Conservation (phyloP, 345 rosid genomes). For the Brassica rapa region DNA sequence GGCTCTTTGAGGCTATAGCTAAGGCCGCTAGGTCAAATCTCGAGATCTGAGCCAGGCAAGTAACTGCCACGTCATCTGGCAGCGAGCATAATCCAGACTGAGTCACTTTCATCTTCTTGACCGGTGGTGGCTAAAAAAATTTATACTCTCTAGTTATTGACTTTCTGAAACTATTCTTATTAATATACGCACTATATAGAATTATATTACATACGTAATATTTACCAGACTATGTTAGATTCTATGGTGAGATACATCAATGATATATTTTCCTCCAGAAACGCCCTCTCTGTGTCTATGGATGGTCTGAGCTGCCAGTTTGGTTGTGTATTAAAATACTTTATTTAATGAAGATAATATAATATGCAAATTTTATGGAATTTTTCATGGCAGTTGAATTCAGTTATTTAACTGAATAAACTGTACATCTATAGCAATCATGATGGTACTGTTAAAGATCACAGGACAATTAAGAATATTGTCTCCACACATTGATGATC, state of each 20-base stretch:
- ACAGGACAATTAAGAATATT: conserved; percentile 33
- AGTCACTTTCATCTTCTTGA: neutral
- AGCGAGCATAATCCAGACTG: conserved; percentile 24
- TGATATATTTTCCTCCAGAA: neutral
- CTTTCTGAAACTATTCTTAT: neutral
- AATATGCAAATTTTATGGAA: conserved; percentile 6
- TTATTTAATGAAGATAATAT: conserved; percentile 10
- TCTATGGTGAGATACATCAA: neutral
- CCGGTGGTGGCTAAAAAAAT: neutral
- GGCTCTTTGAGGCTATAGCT: conserved; percentile 53
- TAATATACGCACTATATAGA: neutral
- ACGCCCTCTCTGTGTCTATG: neutral
- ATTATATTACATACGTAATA: no score
- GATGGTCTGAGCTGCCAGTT: neutral
- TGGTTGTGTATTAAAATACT: neutral
- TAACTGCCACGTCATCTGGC: conserved; percentile 58
- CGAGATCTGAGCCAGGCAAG: conserved; percentile 59
- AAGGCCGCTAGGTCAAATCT: conserved; percentile 54
- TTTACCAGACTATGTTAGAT: neutral
- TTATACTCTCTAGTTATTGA: neutral
- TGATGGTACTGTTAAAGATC: conserved; percentile 32
- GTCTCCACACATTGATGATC: conserved; percentile 33
- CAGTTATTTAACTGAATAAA: conserved; percentile 37
- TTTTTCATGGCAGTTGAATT: conserved; percentile 23
- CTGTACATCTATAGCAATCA: conserved; percentile 41